Percentiles rank a stretch among this genome's conserved stretches.
Conservation (phyloP, 352 stramenopile genomes). For the Phytopythium boreale region DNA sequence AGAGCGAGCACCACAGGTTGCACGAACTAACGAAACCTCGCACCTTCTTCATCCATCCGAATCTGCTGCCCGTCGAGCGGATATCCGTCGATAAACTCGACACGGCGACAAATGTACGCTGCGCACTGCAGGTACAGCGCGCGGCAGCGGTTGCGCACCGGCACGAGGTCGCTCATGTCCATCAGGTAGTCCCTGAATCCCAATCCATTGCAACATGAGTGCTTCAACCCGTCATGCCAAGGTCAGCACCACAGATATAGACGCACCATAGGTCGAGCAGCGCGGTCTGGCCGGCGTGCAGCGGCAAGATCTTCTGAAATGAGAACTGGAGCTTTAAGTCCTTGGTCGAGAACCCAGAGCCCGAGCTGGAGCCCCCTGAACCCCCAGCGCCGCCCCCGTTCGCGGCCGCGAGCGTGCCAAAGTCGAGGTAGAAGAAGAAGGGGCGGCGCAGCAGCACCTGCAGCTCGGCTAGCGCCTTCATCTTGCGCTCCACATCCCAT, state of each 20-base stretch:
- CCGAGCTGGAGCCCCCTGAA: slow-evolving; percentile 15
- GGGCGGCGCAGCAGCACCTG: slow-evolving; percentile 59
- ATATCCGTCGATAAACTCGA: slow-evolving; percentile 76
- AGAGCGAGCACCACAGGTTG: background rate
- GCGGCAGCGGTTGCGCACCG: slow-evolving; percentile 65
- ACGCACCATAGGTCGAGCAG: slow-evolving; percentile 73
- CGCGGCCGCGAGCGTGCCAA: slow-evolving; percentile 27
- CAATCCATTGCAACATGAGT: background rate
- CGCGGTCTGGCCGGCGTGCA: slow-evolving; percentile 61
- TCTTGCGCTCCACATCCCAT: slow-evolving; percentile 83
- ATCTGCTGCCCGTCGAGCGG: slow-evolving; percentile 53
- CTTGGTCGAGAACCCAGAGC: slow-evolving; percentile 22
- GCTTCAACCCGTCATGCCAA: background rate
- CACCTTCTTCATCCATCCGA: slow-evolving; percentile 39
- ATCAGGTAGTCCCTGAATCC: slow-evolving; percentile 63
- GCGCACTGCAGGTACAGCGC: slow-evolving; percentile 69
- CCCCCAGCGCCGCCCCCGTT: slow-evolving; percentile 19
- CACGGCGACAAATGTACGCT: slow-evolving; percentile 67
- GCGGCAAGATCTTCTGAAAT: slow-evolving; percentile 72
- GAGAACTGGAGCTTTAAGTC: slow-evolving; percentile 59
- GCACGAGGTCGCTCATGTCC: slow-evolving; percentile 79
- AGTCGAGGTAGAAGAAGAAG: slow-evolving; percentile 80
- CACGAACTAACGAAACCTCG: background rate
- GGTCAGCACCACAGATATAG: background rate
- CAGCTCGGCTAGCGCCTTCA: slow-evolving; percentile 54